Evolutionary conservation across 257 asterid genomes (phyloP), one percentile per base, ranked within the genome.

Genomic region (Orobanche coerulescens): DNA sequence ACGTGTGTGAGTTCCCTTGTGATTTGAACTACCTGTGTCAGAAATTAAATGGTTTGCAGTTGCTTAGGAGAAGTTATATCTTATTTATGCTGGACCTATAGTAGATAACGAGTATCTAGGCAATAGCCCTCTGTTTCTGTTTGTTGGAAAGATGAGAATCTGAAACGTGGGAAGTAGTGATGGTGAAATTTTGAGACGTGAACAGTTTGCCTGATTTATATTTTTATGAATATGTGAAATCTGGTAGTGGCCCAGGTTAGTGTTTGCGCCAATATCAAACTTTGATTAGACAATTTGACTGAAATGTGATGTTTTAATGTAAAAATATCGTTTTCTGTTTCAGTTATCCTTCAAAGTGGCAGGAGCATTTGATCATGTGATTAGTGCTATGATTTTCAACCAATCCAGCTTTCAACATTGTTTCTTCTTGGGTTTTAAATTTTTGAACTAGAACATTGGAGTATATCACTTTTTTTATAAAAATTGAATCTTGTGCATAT

Each of bases 1-100:
- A 24, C 90, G 95, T 64, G 74, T 57, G 99, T 93, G 64, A 66
- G 79, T 61, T 37, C 61, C 3, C 10, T 53, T 0, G 3, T 68
- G 6, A 1, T 4, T 0, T n/a, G 24, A 13, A 0, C 22, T 13
- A 2, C 6, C 13, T 23, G 61, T 19, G 19, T 44, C 7, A 19
- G 58, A 7, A 15, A 24, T 20, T 24, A 43, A 61, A 14, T 1
- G 2, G 10, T 46, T 16, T 1, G 28, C 6, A 22, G 55, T 53
- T 66, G 14, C 0, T 13, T 52, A 60, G 59, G 54, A 39, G 18
- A 48, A 13, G 7, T 23, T 12, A 12, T 7, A 30, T 12, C 12
- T 40, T 18, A 16, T 37, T 58, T 28, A 7, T 33, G 9, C 15
- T 20, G 10, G 20, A 16, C 50, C 15, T 26, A 52, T 6, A 7